Evolutionary conservation across 202 grass and related monocot genomes (phyloP), one percentile per base, ranked within the genome.

Genomic region (Cymbopogon flexuosus): DNA sequence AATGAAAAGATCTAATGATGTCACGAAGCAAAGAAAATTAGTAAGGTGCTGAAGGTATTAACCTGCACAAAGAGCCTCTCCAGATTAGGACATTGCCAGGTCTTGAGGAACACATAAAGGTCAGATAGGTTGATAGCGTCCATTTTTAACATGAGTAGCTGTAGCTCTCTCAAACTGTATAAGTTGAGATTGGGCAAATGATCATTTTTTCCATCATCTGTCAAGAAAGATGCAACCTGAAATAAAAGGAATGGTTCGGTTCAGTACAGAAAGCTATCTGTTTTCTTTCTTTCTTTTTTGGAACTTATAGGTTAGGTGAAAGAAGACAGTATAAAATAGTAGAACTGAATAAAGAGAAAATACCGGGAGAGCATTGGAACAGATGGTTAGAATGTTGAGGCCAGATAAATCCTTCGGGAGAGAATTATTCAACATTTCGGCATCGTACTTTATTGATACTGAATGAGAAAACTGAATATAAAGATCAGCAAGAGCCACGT

Each of bases 61-160:
- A 81, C 93, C 90, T 96, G 85, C 59, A 92, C 49, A 83, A 96
- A 96, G 39, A 96, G n/a, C 31, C 70, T 85, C 41, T 90, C 68
- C 23, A 96, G 81, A 9, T 65, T 68, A 58, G 68, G 31, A 23
- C 76, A 82, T 35, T 59, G 37, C 46, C 72, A 92, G 2, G 78
- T 62, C 39, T 39, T 86, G 42, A 96, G 72, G 67, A 96, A 88
- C 24, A 23, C 13, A 52, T 31, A 88, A 10, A 96, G 54, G 33
- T 89, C 63, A 68, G 56, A 42, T 6, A 92, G 64, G 73, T 79
- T 85, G 70, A 33, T 31, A 37, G 74, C 30, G 0, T 70, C 31
- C 83, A 90, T 72, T 75, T 60, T 39, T n/a, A 78, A 52, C 83
- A 90, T 92, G 37, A 96, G 61, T 69, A 96, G 52, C 58, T 96